Base-by-base conservation (phyloP, 192 early-diverging fungal genomes). In the Mortierella antarctica region DNA sequence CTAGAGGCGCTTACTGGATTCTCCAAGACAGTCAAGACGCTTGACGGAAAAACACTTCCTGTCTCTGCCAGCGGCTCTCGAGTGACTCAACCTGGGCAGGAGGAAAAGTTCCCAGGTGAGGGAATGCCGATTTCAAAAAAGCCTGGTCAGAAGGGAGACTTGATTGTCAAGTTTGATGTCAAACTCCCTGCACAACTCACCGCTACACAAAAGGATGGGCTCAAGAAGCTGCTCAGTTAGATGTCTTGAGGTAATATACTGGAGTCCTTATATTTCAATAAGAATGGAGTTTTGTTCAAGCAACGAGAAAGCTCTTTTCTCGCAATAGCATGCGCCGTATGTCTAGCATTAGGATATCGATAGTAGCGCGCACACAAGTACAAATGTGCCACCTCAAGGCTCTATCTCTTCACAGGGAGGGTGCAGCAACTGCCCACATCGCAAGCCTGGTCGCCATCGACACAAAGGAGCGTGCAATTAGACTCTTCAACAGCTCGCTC, bases 71-170 rank as follows among this genome's bases (percentile, higher is more conserved):
- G 69, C 12, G 80, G 84, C 46, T 11, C 65, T 7, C 45, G 57
- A 4, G 82, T 95, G 14, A 86, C 93, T 18, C 82, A 88, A 51
- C 93, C 93, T 17, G 96, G 93, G 50, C 84, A 90, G 84, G 89
- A 91, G 78, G 94, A 92, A 40, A 83, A 87, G 18, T 83, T 98
- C 63, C 51, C 77, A 10, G 91, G 90, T 51, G 93, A 97, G 67
- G 97, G 97, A 8, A 99, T 99, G 96, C 98, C 97, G 2, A 80
- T 80, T 18, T 93, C 93, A 57, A 97, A 95, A 83, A 86, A 87
- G 47, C 64, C 63, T 20, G 94, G 92, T 45, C 87, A 83, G 68
- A 95, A 94, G 65, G 97, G 98, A 20, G 93, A 98, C 71, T 82
- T 99, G 75, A 74, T 96, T 40, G 91, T 97, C 48, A 89, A 89